Evolutionary conservation across 1,139 yeast genomes (phyloP).

Genomic region (Saccharomycopsis phalli): DNA sequence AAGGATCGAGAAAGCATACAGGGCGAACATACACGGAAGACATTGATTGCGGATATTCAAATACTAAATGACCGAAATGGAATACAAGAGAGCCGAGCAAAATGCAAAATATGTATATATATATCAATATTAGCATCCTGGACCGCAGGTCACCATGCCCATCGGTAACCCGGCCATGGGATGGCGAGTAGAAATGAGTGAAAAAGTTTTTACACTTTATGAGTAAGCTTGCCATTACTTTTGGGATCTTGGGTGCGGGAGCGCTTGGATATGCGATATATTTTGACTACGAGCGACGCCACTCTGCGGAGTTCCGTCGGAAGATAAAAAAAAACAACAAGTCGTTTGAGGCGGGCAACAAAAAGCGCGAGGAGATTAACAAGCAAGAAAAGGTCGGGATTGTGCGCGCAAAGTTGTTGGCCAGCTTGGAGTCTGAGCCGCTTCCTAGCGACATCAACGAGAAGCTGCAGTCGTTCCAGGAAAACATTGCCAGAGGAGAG

Average conservation of each 20-base stretch:
- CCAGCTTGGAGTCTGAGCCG: slow-evolving; percentile 61
- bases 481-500: slow-evolving; percentile 80
- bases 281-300: slow-evolving; percentile 89
- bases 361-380: slow-evolving; percentile 47
- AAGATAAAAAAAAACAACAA: slow-evolving; percentile 54
- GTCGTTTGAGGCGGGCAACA: slow-evolving; percentile 49
- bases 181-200: background rate
- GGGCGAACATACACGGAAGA: too few species aligned
- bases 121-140: too few species aligned
- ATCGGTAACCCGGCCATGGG: too few species aligned
- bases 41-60: too few species aligned
- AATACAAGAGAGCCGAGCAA: too few species aligned
- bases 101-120: too few species aligned
- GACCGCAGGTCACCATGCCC: too few species aligned
- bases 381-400: slow-evolving; percentile 53
- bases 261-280: slow-evolving; percentile 70
- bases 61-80: too few species aligned
- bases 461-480: slow-evolving; percentile 71
- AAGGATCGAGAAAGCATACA: too few species aligned
- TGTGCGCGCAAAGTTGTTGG: slow-evolving; percentile 52
- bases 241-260: slow-evolving; percentile 42
- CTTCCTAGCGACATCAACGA: slow-evolving; percentile 63
- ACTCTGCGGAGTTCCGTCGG: slow-evolving; percentile 72
- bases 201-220: slow-evolving; percentile 2
- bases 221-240: slow-evolving; percentile 28